A percentile compares a stretch with the other conserved stretches of the same genome.
phyloP scores from a whole-genome alignment of 75 land plant genomes.

The Chamaecyparis obtusa region DNA sequence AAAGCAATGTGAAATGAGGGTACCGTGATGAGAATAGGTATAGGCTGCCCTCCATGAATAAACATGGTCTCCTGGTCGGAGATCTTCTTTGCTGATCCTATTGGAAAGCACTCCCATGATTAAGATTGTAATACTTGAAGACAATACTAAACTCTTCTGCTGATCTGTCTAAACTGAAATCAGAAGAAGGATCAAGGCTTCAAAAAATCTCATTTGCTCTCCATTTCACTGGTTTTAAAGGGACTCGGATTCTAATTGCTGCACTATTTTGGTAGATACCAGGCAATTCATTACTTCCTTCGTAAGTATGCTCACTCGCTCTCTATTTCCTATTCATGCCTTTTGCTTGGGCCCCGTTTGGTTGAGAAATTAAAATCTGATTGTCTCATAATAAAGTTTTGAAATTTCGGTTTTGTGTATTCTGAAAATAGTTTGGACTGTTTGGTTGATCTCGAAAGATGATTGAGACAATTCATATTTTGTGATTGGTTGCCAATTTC shows the following conservation, averaged over 20 bases:
- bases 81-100: conserved; percentile 36
- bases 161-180: not conserved
- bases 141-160: not conserved
- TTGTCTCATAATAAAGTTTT: too few species aligned
- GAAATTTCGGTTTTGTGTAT: too few species aligned
- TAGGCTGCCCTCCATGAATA: conserved; percentile 84
- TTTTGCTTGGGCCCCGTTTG: too few species aligned
- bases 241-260: not conserved
- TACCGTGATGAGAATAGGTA: conserved; percentile 89
- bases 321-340: too few species aligned
- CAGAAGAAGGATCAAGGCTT: not conserved
- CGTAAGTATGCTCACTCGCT: not conserved
- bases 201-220: too few species aligned
- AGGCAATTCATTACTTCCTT: not conserved
- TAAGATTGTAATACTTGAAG: not conserved
- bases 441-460: too few species aligned
- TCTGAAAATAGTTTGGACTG: too few species aligned
- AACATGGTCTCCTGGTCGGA: conserved; percentile 79
- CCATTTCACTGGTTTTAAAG: too few species aligned
- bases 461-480: too few species aligned
- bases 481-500: too few species aligned
- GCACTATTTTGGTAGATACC: not conserved
- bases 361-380: too few species aligned
- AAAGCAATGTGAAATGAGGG: not conserved
- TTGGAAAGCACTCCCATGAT: conserved; percentile 48